phyloP scores from a whole-genome alignment of 306 rosid species.

The Fragaria vesca region DNA sequence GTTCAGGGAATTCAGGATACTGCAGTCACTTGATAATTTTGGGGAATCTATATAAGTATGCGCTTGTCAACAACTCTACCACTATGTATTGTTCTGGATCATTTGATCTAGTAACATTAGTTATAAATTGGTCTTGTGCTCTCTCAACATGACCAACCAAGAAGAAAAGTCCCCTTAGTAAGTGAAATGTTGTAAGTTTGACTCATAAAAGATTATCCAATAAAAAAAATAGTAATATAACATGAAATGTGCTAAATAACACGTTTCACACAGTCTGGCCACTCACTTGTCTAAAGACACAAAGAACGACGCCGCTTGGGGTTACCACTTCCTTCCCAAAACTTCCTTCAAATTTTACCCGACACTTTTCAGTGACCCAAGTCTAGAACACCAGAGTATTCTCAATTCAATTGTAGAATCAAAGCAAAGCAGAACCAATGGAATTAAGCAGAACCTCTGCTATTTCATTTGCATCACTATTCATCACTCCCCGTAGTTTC shows the following conservation, averaged over 20 bases:
- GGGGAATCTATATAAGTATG: background rate
- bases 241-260: background rate
- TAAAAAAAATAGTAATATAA: no score
- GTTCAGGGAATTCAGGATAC: no score
- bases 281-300: background rate
- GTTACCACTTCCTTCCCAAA: background rate
- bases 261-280: no score
- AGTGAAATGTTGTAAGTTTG: no score
- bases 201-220: no score
- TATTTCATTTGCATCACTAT: constrained; percentile 23
- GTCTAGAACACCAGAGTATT: background rate
- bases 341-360: background rate
- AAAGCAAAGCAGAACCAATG: constrained; percentile 23
- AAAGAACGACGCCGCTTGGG: background rate
- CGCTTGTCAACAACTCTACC: background rate
- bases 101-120: no score
- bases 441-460: constrained; percentile 28
- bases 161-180: no score
- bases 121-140: background rate
- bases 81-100: no score
- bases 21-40: no score
- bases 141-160: no score
- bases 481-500: background rate
- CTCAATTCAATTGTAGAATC: background rate
- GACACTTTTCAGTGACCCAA: background rate